These are phyloP conservation scores for Alternaria sp. DNA, from an alignment of 2,329 filamentous ascomycete genomes.

Conservation along the genomic window DNA sequence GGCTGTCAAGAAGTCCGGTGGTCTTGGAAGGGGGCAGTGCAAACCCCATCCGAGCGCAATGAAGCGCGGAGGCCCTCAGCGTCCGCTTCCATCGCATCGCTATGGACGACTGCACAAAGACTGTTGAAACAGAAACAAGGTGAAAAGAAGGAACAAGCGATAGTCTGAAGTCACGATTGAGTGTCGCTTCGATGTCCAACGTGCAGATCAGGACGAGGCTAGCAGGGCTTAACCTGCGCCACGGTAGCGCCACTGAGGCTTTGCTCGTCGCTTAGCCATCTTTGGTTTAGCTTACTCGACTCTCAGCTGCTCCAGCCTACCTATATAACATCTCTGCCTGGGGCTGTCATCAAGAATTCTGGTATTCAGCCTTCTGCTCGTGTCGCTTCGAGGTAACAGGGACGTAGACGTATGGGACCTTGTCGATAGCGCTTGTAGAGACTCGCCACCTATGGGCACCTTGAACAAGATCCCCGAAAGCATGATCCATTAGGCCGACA, in stretches of 20 bases:
- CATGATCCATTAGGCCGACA: background rate
- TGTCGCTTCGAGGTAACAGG: background rate
- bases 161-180: background rate
- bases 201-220: background rate
- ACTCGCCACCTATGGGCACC: background rate
- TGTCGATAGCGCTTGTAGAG: background rate
- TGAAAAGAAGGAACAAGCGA: background rate
- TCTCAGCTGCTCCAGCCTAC: background rate
- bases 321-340: background rate
- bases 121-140: background rate
- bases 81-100: background rate
- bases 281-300: background rate
- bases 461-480: background rate
- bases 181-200: background rate
- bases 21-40: conserved; percentile 22
- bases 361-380: background rate
- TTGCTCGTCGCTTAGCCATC: background rate
- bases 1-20: conserved; percentile 11
- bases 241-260: background rate
- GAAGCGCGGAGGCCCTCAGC: conserved; percentile 3
- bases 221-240: conserved; percentile 3
- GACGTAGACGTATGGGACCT: background rate
- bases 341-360: background rate
- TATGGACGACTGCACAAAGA: background rate
- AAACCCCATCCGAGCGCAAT: conserved; percentile 5